phyloP scores from a whole-genome alignment of 2,329 filamentous ascomycete species.

The Aaosphaeria pasadenensis region DNA sequence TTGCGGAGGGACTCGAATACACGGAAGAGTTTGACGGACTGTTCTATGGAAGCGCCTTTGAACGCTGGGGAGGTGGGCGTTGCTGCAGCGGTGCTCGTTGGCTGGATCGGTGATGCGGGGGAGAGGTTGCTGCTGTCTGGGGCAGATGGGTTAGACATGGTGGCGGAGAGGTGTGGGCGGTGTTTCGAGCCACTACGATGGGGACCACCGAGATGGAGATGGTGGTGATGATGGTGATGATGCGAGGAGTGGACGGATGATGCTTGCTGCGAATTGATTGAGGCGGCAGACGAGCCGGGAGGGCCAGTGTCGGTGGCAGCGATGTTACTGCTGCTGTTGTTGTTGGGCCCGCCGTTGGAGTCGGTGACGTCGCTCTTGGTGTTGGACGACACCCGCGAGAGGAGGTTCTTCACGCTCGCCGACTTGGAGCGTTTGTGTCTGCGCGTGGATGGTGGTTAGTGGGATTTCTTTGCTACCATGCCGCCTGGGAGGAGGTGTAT shows the following conservation, averaged over 20 bases:
- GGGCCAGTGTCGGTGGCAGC: constrained; percentile 13
- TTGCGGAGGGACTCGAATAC: constrained; percentile 89
- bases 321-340: constrained; percentile 17
- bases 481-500: too few species aligned
- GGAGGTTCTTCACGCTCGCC: constrained; percentile 34
- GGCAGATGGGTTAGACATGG: constrained; percentile 19
- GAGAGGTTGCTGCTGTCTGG: constrained; percentile 12
- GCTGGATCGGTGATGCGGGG: constrained; percentile 13
- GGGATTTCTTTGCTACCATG: too few species aligned
- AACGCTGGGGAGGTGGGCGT: constrained; percentile 25
- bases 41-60: constrained; percentile 64
- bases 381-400: constrained; percentile 28
- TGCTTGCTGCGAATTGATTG: constrained; percentile 22
- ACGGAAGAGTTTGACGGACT: constrained; percentile 90
- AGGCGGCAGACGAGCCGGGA: constrained; percentile 19
- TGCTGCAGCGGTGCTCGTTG: constrained; percentile 9
- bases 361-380: constrained; percentile 27
- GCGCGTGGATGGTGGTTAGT: not conserved
- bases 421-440: constrained; percentile 46
- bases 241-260: constrained; percentile 6
- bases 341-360: constrained; percentile 11
- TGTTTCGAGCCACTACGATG: constrained; percentile 27
- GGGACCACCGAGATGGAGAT: constrained; percentile 13
- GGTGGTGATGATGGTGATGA: not conserved
- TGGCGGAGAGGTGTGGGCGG: constrained; percentile 25